phyloP scores from a whole-genome alignment of 2,329 filamentous ascomycete species.

The Diaporthe sp. region DNA sequence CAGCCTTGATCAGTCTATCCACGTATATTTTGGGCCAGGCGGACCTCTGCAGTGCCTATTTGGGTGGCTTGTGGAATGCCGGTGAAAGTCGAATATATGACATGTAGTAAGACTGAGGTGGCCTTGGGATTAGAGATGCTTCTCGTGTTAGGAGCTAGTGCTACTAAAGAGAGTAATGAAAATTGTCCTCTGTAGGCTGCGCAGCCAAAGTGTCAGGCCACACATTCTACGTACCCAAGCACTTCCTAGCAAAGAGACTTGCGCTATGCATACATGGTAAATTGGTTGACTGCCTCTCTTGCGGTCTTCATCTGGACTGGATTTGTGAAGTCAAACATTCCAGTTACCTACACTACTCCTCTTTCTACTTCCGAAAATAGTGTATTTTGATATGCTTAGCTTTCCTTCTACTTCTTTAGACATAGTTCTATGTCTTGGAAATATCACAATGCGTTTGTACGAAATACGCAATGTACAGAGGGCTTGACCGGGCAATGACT shows the following conservation, averaged over 20 bases:
- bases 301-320: no score
- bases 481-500: no score
- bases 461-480: no score
- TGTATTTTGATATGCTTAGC: not conserved
- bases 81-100: not conserved
- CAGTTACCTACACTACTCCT: no score
- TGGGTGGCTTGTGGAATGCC: not conserved
- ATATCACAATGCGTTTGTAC: no score
- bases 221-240: no score
- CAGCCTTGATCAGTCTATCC: not conserved
- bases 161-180: not conserved
- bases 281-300: no score
- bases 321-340: no score
- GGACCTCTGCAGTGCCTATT: not conserved
- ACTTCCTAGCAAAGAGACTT: no score
- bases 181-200: not conserved
- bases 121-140: not conserved
- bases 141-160: not conserved
- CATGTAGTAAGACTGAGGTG: not conserved
- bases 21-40: not conserved
- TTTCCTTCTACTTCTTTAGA: not conserved
- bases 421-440: not conserved
- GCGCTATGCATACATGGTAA: no score
- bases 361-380: no score
- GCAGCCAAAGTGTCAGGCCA: not conserved